Percentiles rank a stretch among this genome's conserved stretches.
These are phyloP conservation scores for Diaporthe helianthi DNA, from an alignment of 2,329 filamentous ascomycete species.

Conservation along the genomic window DNA sequence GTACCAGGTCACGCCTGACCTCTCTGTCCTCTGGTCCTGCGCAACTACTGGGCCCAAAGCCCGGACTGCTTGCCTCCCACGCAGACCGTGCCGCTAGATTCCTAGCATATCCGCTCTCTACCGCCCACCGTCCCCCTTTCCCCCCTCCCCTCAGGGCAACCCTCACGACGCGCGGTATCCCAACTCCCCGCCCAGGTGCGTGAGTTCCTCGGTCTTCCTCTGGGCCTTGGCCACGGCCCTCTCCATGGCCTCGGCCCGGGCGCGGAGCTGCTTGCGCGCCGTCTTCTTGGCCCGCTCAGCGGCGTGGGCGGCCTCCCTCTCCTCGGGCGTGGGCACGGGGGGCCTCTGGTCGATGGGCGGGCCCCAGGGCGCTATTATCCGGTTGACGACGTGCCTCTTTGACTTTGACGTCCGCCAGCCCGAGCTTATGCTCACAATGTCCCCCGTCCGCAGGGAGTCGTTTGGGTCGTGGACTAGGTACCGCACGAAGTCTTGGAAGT, in stretches of 20 bases:
- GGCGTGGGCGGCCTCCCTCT: constrained; percentile 63
- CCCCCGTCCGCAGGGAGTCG: constrained; percentile 74
- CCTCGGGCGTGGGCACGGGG: constrained; percentile 68
- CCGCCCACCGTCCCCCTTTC: background rate
- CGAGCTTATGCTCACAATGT: constrained; percentile 74
- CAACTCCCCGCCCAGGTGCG: constrained; percentile 7
- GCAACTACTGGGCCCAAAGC: background rate
- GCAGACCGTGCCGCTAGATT: background rate
- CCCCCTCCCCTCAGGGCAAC: background rate
- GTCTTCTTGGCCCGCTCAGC: constrained; percentile 64
- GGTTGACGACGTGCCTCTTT: constrained; percentile 77
- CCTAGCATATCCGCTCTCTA: background rate
- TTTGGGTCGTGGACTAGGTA: constrained; percentile 82
- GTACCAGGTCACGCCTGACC: background rate
- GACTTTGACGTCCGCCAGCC: constrained; percentile 70
- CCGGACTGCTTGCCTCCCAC: background rate
- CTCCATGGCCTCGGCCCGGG: constrained; percentile 34
- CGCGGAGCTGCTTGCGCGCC: constrained; percentile 53
- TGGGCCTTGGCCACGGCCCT: constrained; percentile 27
- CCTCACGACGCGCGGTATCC: background rate
- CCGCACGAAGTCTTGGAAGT: constrained; percentile 69
- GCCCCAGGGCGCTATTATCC: constrained; percentile 75
- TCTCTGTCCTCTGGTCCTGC: background rate
- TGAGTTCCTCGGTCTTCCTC: constrained; percentile 37
- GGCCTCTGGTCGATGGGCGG: constrained; percentile 68